Base-by-base conservation (phyloP, 768 basidiomycete species). In the Sporobolomyces phaffii region DNA sequence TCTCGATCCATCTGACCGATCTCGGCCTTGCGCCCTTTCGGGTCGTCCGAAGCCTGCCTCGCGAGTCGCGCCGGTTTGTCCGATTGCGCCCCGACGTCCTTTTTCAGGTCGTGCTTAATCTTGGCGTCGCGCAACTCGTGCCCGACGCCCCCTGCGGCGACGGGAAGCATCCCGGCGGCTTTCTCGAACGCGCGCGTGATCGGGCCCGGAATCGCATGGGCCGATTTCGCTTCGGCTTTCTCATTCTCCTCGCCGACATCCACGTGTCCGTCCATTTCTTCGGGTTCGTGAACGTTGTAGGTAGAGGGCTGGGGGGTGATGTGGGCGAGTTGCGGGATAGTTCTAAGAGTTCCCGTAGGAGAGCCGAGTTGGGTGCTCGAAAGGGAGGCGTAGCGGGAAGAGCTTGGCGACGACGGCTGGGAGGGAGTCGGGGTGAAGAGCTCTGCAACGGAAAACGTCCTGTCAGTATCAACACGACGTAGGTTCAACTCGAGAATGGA, bases 261-360 rank as follows among this genome's bases (percentile, higher is more conserved):
- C 5, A 36, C n/a, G 5, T 56, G 38, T 2, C 54, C 38, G 15
- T 38, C 36, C 31, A 40, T 38, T 15, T 54, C 34, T 5, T 34
- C 56, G 49, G 28, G n/a, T 14, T 54, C 54, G 57, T 50, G 17
- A 34, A 60, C n/a, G 28, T 56, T 26, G 17, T 9, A 13, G 20
- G 44, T 38, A 17, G 61, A 51, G 18, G 36, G 51, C 0, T 40
- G n/a, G 1, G 45, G 62, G 2, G 60, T 56, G 43, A 28, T 28
- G n/a, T 14, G 53, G 1, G 38, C 26, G 28, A 44, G 17, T 41
- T 26, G 61, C 24, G 77, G 71, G 48, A 77, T 71, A 1, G 76
- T 69, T 38, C 75, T 74, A 22, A 77, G 72, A 6, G 76, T 72
- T 1, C 67, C 59, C 9, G 72, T 65, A 0, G 68, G 68, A 2